A percentile compares a stretch with the other conserved stretches of the same genome.
Evolutionary conservation across 768 basidiomycete genomes (phyloP).

Genomic region (Clitopilus passeckerianus): DNA sequence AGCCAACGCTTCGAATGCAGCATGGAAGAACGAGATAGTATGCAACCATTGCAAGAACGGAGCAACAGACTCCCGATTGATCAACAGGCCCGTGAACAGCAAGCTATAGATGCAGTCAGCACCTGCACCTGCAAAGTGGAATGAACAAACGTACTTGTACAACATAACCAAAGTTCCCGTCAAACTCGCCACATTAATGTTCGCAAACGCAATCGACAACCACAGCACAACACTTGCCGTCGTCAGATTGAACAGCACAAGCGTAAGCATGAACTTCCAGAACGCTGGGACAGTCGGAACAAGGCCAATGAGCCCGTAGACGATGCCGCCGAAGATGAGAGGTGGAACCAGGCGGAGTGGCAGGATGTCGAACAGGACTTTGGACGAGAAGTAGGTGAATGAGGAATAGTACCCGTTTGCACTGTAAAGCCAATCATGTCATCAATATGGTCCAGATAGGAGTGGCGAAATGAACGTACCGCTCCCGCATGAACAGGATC

Average conservation of each 20-base stretch:
- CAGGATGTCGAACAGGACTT: conserved; percentile 94
- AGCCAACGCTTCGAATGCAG: conserved; percentile 95
- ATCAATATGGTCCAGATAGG: background rate
- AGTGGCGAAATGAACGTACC: conserved; percentile 39
- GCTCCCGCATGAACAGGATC: conserved; percentile 96
- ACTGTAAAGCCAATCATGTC: conserved; percentile 31
- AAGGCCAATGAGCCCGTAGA: conserved; percentile 92
- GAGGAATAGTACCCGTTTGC: conserved; percentile 98
- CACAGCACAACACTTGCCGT: conserved; percentile 90
- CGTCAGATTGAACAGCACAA: conserved; percentile 95
- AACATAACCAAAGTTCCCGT: conserved; percentile 96
- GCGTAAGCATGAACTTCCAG: conserved; percentile 97
- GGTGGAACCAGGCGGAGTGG: conserved; percentile 94
- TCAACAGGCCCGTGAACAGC: conserved; percentile 90
- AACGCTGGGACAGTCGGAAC: conserved; percentile 86
- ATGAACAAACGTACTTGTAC: conserved; percentile 73
- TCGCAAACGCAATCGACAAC: conserved; percentile 85
- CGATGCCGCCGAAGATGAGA: conserved; percentile 91
- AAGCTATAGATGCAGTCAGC: conserved; percentile 45
- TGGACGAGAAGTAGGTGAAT: conserved; percentile 94
- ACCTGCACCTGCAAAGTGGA: background rate
- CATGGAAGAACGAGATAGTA: conserved; percentile 96
- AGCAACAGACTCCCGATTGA: conserved; percentile 86
- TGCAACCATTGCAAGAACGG: conserved; percentile 79
- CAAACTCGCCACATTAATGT: conserved; percentile 84